These are phyloP conservation scores for Plasmodium malariae DNA, from an alignment of 169 alveolate genomes.

Conservation along the genomic window DNA sequence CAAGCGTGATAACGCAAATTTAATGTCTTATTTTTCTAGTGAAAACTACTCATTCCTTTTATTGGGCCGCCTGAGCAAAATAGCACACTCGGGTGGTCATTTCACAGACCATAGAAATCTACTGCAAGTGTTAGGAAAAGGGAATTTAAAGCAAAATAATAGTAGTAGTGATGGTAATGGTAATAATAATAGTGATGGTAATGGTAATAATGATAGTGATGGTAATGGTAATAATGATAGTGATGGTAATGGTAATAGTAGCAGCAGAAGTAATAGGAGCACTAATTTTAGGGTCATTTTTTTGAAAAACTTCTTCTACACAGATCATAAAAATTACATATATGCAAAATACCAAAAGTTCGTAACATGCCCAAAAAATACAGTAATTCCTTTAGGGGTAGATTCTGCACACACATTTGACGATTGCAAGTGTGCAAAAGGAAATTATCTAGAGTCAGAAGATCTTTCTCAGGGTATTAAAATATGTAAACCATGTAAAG, in stretches of 20 bases:
- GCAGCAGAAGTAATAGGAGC: background rate
- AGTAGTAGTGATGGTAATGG: background rate
- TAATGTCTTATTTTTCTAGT: background rate
- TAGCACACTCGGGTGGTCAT: background rate
- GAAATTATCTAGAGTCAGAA: constrained; percentile 79
- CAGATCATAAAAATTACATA: background rate
- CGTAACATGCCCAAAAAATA: constrained; percentile 82
- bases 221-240: background rate
- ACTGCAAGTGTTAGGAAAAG: background rate
- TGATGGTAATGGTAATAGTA: background rate
- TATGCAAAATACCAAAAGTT: constrained; percentile 76
- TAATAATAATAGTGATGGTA: background rate
- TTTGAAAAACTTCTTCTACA: constrained; percentile 32
- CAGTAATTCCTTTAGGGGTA: constrained; percentile 88
- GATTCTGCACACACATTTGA: constrained; percentile 85
- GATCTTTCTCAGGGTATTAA: constrained; percentile 64
- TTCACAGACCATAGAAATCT: background rate
- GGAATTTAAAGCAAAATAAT: background rate
- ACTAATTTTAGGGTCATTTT: constrained; percentile 22
- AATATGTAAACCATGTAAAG: constrained; percentile 84
- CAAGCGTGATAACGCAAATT: too few species aligned
- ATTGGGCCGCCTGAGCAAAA: too few species aligned
- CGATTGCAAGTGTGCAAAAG: constrained; percentile 89
- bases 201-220: background rate
- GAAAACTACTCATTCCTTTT: too few species aligned